Evolutionary conservation across 176 grass and related monocot genomes (phyloP), one percentile per base, ranked within the genome.

Genomic region (Triticum turgidum): DNA sequence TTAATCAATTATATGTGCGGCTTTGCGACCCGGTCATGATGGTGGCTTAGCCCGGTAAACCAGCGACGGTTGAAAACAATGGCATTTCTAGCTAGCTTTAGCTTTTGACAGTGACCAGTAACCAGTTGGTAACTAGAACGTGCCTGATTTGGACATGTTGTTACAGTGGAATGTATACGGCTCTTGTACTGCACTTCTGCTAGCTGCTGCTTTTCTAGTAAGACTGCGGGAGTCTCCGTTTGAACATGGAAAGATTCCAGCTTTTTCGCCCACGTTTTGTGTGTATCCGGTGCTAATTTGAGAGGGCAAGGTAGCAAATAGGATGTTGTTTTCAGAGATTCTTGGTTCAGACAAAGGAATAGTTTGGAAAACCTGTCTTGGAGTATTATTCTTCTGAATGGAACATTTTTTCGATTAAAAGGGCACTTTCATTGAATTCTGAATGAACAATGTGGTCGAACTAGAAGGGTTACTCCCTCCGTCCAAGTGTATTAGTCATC

Each of bases 1-100:
- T 45, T 80, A 56, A 56, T 7, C 17, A 56, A 20, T 32, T 76
- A 27, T 47, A 47, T 15, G n/a, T 12, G 15, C 21, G 3, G 77
- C 82, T 85, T 91, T 91, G 41, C 41, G 86, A 91, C 89, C 61
- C 3, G 5, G 86, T 88, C 86, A 85, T 85, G 86, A 71, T 85
- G 76, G 77, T 91, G 61, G 81, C 11, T 84, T 76, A 32, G 66
- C 67, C 86, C 33, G 68, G 8, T 37, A 70, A 70, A 56, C 76
- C 76, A 29, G 49, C 8, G 35, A 72, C 52, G 35, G 69, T 87
- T 88, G 89, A 88, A 91, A 88, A 52, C 22, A 72, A 78, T 88
- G 82, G 70, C 54, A 9, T 82, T 81, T 85, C 52, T 85, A 88
- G 52, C 63, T 85, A 69, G 63, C 52, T 20, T 47, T 30, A 14